phyloP scores from a whole-genome alignment of 1,284 basidiomycete species.

The Ustilago tritici region DNA sequence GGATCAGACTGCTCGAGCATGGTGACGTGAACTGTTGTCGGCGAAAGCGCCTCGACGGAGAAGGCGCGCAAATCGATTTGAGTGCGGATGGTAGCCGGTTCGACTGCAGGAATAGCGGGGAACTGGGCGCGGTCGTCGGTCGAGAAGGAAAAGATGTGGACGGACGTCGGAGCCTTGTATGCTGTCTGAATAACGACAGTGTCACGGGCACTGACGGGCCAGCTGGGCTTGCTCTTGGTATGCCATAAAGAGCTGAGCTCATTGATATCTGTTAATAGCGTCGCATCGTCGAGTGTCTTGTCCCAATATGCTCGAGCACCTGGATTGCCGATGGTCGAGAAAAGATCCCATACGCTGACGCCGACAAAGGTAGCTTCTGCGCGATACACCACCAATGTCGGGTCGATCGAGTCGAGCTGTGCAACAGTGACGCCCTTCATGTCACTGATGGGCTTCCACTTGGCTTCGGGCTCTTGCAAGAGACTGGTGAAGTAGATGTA shows the following conservation, averaged over 20 bases:
- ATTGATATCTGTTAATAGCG: slow-evolving; percentile 81
- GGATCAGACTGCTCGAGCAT: slow-evolving; percentile 96
- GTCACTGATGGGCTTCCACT: slow-evolving; percentile 90
- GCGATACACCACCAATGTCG: slow-evolving; percentile 93
- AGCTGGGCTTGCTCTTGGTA: slow-evolving; percentile 50
- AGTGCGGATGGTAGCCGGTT: slow-evolving; percentile 84
- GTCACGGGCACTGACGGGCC: slow-evolving; percentile 78
- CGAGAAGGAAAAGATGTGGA: slow-evolving; percentile 96
- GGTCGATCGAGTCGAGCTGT: slow-evolving; percentile 96
- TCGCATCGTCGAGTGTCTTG: slow-evolving; percentile 85
- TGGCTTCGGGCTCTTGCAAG: slow-evolving; percentile 96
- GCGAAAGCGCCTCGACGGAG: slow-evolving; percentile 94
- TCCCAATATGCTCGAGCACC: slow-evolving; percentile 89
- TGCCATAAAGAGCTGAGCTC: slow-evolving; percentile 79
- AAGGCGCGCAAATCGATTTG: slow-evolving; percentile 96
- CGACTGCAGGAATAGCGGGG: slow-evolving; percentile 78
- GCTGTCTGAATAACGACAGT: slow-evolving; percentile 91
- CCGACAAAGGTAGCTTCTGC: slow-evolving; percentile 98
- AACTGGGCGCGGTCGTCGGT: slow-evolving; percentile 89
- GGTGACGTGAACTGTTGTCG: slow-evolving; percentile 92
- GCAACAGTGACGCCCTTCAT: slow-evolving; percentile 81
- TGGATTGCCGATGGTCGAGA: slow-evolving; percentile 84
- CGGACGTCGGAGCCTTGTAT: slow-evolving; percentile 91
- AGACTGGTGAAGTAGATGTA: slow-evolving; percentile 98
- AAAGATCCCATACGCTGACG: slow-evolving; percentile 95